phyloP scores from a whole-genome alignment of 1,139 yeast species.

The Suhomyces maxii region DNA sequence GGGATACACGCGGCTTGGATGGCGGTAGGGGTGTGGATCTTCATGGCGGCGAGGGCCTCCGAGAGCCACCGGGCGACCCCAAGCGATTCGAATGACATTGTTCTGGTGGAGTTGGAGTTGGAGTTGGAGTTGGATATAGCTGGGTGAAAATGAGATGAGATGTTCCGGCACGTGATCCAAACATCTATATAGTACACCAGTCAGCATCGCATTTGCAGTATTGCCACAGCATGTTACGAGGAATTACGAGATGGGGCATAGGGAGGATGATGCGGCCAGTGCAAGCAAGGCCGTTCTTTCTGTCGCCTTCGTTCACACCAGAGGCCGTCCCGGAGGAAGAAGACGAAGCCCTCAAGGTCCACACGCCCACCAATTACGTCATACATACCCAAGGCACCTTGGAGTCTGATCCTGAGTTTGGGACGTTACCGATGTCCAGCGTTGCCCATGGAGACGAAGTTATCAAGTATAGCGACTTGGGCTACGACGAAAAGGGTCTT shows the following conservation, averaged over 20 bases:
- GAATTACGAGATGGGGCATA: not conserved
- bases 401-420: conserved; percentile 2
- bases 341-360: not conserved
- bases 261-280: not conserved
- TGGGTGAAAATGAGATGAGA: conserved; percentile 5
- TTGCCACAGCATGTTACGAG: not conserved
- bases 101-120: not conserved
- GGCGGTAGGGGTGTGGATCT: conserved; percentile 77
- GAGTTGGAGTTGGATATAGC: not conserved
- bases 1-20: conserved; percentile 92
- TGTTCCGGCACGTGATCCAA: not conserved
- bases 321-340: conserved; percentile 1
- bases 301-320: not conserved
- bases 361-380: conserved; percentile 4
- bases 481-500: conserved; percentile 24
- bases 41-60: conserved; percentile 80
- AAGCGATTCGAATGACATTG: conserved; percentile 54
- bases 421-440: not conserved
- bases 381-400: conserved; percentile 8
- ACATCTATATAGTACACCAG: not conserved
- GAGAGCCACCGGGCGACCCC: conserved; percentile 87
- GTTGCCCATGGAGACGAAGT: conserved; percentile 4
- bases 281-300: not conserved
- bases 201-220: no score
- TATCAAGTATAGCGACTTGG: conserved; percentile 22